phyloP scores from a whole-genome alignment of 2,329 filamentous ascomycete genomes.

The Rhytidhysteron rufulum region DNA sequence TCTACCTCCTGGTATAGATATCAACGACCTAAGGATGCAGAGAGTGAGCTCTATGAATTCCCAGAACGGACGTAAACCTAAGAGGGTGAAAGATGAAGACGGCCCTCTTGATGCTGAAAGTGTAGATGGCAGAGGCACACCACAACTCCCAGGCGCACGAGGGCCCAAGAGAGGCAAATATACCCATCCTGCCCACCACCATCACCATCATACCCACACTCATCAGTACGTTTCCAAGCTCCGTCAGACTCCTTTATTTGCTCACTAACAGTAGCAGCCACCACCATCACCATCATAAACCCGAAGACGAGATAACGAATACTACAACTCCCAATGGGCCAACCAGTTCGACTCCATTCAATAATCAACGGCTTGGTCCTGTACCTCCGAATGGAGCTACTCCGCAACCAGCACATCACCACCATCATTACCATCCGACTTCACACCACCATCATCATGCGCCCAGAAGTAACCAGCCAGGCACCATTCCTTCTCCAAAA shows the following conservation, averaged over 20 bases:
- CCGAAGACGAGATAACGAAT: slow-evolving; percentile 46
- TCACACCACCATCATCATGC: slow-evolving; percentile 34
- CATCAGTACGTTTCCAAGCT: slow-evolving; percentile 46
- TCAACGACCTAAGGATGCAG: slow-evolving; percentile 26
- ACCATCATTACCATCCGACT: slow-evolving; percentile 37
- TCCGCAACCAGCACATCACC: slow-evolving; percentile 26
- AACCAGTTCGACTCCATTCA: slow-evolving; percentile 16
- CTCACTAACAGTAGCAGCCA: slow-evolving; percentile 30
- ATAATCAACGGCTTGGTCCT: slow-evolving; percentile 14
- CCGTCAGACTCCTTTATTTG: slow-evolving; percentile 10
- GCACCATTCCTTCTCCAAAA: slow-evolving; percentile 44
- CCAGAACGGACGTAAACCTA: slow-evolving; percentile 32
- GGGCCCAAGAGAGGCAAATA: slow-evolving; percentile 61
- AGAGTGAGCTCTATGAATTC: slow-evolving; percentile 33
- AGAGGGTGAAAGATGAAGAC: slow-evolving; percentile 76
- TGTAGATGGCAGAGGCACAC: slow-evolving; percentile 59
- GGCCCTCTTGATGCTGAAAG: slow-evolving; percentile 62
- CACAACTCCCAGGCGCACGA: slow-evolving; percentile 56
- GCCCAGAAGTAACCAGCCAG: slow-evolving; percentile 20
- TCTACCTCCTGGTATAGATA: slow-evolving; percentile 23
- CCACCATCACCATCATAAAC: slow-evolving; percentile 54
- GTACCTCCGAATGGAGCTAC: slow-evolving; percentile 25
- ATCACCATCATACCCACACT: slow-evolving; percentile 53
- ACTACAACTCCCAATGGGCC: slow-evolving; percentile 11
- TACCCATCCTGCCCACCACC: slow-evolving; percentile 52